A percentile compares a stretch with the other conserved stretches of the same genome.
Evolutionary conservation across 2,329 filamentous ascomycete species (phyloP).

Genomic region (Penicillium sp.): DNA sequence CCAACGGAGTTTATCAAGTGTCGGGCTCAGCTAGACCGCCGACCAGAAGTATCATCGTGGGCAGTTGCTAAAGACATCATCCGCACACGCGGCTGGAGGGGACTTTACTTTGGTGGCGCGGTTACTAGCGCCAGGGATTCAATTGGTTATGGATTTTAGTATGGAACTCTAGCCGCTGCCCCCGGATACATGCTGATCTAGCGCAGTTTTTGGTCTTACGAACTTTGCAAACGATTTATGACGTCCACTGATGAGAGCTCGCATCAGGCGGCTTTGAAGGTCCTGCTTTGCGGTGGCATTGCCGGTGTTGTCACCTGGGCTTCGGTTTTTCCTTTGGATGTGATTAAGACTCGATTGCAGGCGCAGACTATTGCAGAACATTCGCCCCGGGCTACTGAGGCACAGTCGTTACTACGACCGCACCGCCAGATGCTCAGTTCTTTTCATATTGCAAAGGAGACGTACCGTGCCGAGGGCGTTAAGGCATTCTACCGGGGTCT

Average conservation of each 20-base stretch:
- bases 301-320: slow-evolving; percentile 87
- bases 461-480: slow-evolving; percentile 62
- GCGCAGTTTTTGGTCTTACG: slow-evolving; percentile 78
- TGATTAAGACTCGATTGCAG: slow-evolving; percentile 90
- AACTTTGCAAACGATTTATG: slow-evolving; percentile 63
- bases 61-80: slow-evolving; percentile 61
- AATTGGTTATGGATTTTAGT: slow-evolving; percentile 94
- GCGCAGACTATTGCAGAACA: slow-evolving; percentile 52
- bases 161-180: slow-evolving; percentile 29
- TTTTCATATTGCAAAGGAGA: slow-evolving; percentile 60
- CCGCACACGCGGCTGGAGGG: slow-evolving; percentile 57
- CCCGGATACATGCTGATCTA: slow-evolving; percentile 9
- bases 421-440: slow-evolving; percentile 47
- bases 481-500: slow-evolving; percentile 69
- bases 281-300: slow-evolving; percentile 78
- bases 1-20: slow-evolving; percentile 92
- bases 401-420: slow-evolving; percentile 21
- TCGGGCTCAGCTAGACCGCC: slow-evolving; percentile 65
- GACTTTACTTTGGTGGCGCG: slow-evolving; percentile 74
- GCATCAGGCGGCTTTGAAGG: slow-evolving; percentile 55
- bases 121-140: slow-evolving; percentile 81
- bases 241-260: slow-evolving; percentile 46
- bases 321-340: slow-evolving; percentile 85
- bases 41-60: slow-evolving; percentile 55
- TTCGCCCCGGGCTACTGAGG: slow-evolving; percentile 19